Conservation (phyloP, 768 basidiomycete genomes). For the Neoboletus subvelutipes region DNA sequence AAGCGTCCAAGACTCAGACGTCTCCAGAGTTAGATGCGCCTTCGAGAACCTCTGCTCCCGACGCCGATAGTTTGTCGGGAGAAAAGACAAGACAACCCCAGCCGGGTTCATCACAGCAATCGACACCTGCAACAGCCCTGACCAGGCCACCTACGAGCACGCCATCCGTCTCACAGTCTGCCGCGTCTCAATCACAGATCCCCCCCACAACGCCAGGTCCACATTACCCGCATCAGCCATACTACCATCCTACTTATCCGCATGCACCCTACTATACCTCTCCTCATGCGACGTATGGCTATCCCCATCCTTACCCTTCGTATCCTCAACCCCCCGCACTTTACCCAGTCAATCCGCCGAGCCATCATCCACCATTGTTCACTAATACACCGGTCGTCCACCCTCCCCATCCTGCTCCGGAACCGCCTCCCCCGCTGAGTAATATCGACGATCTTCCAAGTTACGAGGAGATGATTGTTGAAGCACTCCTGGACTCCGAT, state of each 20-base stretch:
- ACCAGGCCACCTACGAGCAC: conserved; percentile 23
- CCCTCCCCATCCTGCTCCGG: conserved; percentile 32
- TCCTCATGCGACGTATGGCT: conserved; percentile 37
- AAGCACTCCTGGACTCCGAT: conserved; percentile 63
- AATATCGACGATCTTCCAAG: conserved; percentile 65
- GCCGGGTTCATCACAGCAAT: conserved; percentile 18
- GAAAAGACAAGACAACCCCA: conserved; percentile 16
- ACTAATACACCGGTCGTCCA: conserved; percentile 37
- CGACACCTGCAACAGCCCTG: conserved; percentile 26
- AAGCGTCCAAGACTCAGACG: conserved; percentile 21
- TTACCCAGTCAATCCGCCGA: conserved; percentile 30
- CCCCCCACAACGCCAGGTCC: conserved; percentile 27
- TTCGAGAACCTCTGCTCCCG: conserved; percentile 13
- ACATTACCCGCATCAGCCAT: conserved; percentile 54
- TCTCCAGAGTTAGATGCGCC: conserved; percentile 12
- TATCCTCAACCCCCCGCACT: conserved; percentile 34
- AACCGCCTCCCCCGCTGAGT: conserved; percentile 23
- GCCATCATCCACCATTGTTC: conserved; percentile 33
- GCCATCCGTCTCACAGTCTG: conserved; percentile 18
- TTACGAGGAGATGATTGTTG: conserved; percentile 91
- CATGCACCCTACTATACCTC: conserved; percentile 66
- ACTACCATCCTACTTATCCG: conserved; percentile 59
- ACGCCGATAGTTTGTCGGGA: conserved; percentile 12
- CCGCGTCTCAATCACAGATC: conserved; percentile 19
- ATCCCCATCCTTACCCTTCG: conserved; percentile 38